A percentile compares a stretch with the other conserved stretches of the same genome.
Evolutionary conservation across 2,329 filamentous ascomycete genomes (phyloP).

Genomic region (Passalora sequoiae): DNA sequence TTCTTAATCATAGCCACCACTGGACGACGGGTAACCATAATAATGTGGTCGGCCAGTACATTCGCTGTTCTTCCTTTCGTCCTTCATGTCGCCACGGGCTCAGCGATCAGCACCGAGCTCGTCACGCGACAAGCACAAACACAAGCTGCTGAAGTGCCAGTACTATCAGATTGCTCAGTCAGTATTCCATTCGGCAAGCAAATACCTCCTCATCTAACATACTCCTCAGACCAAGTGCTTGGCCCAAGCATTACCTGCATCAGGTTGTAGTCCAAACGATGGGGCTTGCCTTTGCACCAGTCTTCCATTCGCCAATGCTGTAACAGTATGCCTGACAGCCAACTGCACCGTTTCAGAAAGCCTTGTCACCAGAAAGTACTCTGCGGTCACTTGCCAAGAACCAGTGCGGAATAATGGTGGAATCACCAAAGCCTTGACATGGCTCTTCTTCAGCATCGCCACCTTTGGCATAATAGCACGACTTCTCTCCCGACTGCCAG

Average conservation of each 20-base stretch:
- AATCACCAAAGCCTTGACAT: conserved; percentile 7
- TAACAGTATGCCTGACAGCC: conserved; percentile 10
- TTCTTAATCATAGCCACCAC: neutral
- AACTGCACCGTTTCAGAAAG: conserved; percentile 15
- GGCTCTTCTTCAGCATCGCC: conserved; percentile 17
- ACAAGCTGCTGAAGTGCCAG: no score
- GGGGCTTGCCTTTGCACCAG: conserved; percentile 13
- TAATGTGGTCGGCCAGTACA: neutral
- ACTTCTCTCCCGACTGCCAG: conserved; percentile 12
- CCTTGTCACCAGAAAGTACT: conserved; percentile 12
- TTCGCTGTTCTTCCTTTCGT: conserved; percentile 1
- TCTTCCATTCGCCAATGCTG: conserved; percentile 2
- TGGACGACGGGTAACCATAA: neutral
- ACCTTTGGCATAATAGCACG: conserved; percentile 10
- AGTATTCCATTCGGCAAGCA: neutral
- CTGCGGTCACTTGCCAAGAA: conserved; percentile 14
- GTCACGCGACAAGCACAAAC: neutral
- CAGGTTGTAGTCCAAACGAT: conserved; percentile 13
- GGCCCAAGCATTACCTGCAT: conserved; percentile 5
- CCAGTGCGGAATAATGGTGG: conserved; percentile 13
- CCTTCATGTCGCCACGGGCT: neutral
- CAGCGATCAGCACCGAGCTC: neutral
- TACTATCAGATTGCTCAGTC: conserved; percentile 16
- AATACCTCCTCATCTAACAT: no score
- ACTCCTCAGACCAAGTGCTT: conserved; percentile 17